Evolutionary conservation across 805 yeast genomes (phyloP).

Genomic region (Kodamaea laetipori): DNA sequence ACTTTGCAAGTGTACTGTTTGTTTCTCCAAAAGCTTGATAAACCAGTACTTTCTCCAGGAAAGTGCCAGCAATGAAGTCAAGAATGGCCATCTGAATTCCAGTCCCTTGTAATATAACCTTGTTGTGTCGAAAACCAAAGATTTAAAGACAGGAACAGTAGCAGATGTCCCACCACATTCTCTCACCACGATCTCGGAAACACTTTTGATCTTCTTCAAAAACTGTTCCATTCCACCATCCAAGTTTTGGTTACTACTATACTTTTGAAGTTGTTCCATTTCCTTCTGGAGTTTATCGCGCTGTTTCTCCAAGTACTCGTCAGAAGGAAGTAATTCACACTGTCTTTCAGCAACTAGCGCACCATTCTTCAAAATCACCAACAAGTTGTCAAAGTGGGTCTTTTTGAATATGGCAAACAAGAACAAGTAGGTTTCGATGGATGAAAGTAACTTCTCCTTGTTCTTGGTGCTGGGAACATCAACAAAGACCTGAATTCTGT

Average conservation of each 20-base stretch:
- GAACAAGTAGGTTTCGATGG: conserved; percentile 21
- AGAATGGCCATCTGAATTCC: conserved; percentile 6
- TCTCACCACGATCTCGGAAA: neutral
- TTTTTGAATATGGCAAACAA: conserved; percentile 22
- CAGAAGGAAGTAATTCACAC: conserved; percentile 9
- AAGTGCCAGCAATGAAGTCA: neutral
- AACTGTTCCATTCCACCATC: neutral
- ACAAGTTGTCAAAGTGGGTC: conserved; percentile 22
- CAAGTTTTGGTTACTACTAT: neutral
- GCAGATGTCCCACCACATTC: neutral
- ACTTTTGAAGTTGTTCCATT: neutral
- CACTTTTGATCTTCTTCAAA: neutral
- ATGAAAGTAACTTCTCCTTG: neutral
- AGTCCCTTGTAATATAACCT: neutral
- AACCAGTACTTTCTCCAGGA: conserved; percentile 30
- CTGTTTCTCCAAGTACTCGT: neutral
- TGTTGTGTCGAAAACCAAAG: neutral
- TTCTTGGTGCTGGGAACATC: neutral
- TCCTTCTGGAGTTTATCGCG: conserved; percentile 1
- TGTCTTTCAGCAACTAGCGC: conserved; percentile 20
- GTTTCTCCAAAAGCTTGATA: neutral
- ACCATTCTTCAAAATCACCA: conserved; percentile 18
- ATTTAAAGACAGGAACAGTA: neutral
- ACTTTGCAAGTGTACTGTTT: neutral
- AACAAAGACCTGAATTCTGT: conserved; percentile 13